These are phyloP conservation scores for Fusarium zealandicum DNA, from an alignment of 2,329 filamentous ascomycete species.

Conservation along the genomic window DNA sequence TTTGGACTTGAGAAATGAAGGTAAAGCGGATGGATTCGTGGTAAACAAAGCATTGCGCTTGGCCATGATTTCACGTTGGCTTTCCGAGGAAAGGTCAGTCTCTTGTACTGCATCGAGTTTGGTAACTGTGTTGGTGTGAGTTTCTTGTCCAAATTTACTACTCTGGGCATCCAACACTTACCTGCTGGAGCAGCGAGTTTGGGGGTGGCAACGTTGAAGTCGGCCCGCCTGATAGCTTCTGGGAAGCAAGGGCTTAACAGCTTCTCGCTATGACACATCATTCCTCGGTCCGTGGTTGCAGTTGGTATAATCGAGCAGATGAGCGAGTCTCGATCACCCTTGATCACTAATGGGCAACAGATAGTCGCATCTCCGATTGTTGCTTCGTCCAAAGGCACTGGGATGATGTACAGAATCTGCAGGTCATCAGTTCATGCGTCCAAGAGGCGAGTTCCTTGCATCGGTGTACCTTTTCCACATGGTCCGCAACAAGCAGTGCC, in stretches of 20 bases:
- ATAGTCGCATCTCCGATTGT: constrained; percentile 28
- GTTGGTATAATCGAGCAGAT: constrained; percentile 23
- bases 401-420: constrained; percentile 28
- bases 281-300: constrained; percentile 16
- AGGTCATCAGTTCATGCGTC: neutral
- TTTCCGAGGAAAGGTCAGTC: neutral
- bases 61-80: neutral
- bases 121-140: neutral
- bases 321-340: constrained; percentile 14
- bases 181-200: neutral
- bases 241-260: constrained; percentile 6
- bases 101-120: no score
- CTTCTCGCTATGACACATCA: neutral
- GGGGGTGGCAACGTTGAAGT: constrained; percentile 12
- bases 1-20: neutral
- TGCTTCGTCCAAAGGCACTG: constrained; percentile 29
- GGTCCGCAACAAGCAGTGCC: constrained; percentile 28
- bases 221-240: constrained; percentile 18
- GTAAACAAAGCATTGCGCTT: neutral
- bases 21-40: neutral
- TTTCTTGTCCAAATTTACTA: no score
- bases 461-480: constrained; percentile 25
- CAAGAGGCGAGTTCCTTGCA: neutral
- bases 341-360: constrained; percentile 28
- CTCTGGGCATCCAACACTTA: neutral